Conservation (phyloP, 805 yeast genomes). For the Teunomyces tritomae region DNA sequence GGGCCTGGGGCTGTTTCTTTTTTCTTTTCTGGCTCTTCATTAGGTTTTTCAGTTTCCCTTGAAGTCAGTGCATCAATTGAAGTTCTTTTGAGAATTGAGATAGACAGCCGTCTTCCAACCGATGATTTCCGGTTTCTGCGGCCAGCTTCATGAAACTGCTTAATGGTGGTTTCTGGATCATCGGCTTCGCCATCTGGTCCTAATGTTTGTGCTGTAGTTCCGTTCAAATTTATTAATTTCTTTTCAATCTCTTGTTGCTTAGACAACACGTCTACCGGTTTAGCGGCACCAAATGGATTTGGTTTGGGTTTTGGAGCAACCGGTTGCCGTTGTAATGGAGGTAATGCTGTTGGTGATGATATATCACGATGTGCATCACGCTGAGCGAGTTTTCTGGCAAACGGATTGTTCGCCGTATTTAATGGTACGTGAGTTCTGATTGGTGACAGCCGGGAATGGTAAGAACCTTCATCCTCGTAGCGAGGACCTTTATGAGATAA, state of each 20-base stretch:
- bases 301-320: slow-evolving; percentile 35
- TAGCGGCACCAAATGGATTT: slow-evolving; percentile 82
- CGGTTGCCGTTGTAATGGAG: slow-evolving; percentile 9
- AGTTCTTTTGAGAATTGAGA: slow-evolving; percentile 19
- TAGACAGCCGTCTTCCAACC: slow-evolving; percentile 13
- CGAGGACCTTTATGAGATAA: slow-evolving; percentile 16
- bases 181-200: slow-evolving; percentile 62
- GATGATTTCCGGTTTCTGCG: slow-evolving; percentile 8
- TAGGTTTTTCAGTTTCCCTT: background rate
- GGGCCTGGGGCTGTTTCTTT: slow-evolving; percentile 21
- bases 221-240: slow-evolving; percentile 83
- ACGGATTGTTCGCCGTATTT: slow-evolving; percentile 1
- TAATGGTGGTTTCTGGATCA: slow-evolving; percentile 43
- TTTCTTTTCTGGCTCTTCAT: background rate
- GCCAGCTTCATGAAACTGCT: slow-evolving; percentile 8
- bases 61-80: slow-evolving; percentile 1
- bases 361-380: background rate
- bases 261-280: slow-evolving; percentile 75
- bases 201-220: slow-evolving; percentile 81
- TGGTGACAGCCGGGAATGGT: background rate
- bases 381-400: slow-evolving; percentile 3
- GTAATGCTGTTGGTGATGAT: slow-evolving; percentile 5
- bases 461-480: background rate
- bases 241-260: slow-evolving; percentile 61
- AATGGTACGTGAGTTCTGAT: background rate